Conservation (phyloP, 1,139 yeast species). For the Geotrichum carabidarum region DNA sequence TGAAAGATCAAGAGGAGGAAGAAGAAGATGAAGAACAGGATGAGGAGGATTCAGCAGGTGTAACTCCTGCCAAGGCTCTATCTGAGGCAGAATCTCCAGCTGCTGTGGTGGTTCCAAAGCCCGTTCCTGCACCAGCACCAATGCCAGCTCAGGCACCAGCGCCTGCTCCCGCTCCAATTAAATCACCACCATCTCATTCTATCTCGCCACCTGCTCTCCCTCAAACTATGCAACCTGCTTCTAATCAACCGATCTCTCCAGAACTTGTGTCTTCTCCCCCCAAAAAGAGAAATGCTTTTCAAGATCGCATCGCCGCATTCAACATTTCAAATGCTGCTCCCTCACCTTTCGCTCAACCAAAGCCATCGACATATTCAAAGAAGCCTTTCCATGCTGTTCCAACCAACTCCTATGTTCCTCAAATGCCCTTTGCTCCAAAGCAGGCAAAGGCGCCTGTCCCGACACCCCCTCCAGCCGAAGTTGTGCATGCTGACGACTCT, state of each 20-base stretch:
- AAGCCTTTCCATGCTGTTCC: slow-evolving; percentile 42
- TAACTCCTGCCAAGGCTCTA: slow-evolving; percentile 5
- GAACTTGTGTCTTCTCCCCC: background rate
- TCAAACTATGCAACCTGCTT: background rate
- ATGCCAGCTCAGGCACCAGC: slow-evolving; percentile 8
- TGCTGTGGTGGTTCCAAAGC: slow-evolving; percentile 18
- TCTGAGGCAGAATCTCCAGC: slow-evolving; percentile 13
- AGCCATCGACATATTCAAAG: slow-evolving; percentile 37
- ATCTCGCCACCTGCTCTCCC: background rate
- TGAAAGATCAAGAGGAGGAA: background rate
- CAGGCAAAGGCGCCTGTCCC: slow-evolving; percentile 21
- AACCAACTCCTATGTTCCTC: slow-evolving; percentile 41
- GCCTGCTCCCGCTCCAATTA: background rate
- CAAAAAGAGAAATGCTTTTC: slow-evolving; percentile 34
- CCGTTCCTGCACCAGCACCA: slow-evolving; percentile 16
- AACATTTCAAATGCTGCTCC: slow-evolving; percentile 41
- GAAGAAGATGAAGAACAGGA: background rate
- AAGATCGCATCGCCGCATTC: slow-evolving; percentile 45
- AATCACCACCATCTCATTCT: background rate
- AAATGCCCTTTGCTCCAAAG: slow-evolving; percentile 16
- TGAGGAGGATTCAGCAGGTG: slow-evolving; percentile 11
- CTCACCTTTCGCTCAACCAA: slow-evolving; percentile 28
- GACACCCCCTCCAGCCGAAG: slow-evolving; percentile 22
- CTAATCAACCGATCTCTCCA: background rate
- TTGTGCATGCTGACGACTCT: slow-evolving; percentile 20